phyloP scores from a whole-genome alignment of 148 eudicot genomes.

The Beta vulgaris region DNA sequence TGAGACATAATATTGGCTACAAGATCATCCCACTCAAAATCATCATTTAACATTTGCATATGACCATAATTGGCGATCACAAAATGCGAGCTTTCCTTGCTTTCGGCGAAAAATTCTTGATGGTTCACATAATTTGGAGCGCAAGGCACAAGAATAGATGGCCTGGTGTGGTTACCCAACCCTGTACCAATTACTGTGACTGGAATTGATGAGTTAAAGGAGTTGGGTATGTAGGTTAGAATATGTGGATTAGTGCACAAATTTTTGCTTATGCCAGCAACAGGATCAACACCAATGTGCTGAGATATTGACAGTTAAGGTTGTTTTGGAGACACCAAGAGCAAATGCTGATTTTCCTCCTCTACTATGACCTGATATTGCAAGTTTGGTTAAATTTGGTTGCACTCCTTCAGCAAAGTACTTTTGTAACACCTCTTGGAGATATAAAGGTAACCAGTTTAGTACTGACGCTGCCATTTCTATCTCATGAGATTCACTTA shows the following conservation, averaged over 20 bases:
- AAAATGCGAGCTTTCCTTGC: background rate
- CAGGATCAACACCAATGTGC: constrained; percentile 46
- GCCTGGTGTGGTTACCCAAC: background rate
- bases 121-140: constrained; percentile 3
- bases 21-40: background rate
- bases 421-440: constrained; percentile 18
- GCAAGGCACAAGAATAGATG: background rate
- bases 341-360: constrained; percentile 52
- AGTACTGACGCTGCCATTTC: constrained; percentile 22
- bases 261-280: constrained; percentile 28
- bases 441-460: constrained; percentile 34
- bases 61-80: background rate
- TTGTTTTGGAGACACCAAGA: constrained; percentile 11
- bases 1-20: background rate
- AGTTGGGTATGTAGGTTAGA: constrained; percentile 6
- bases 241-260: background rate
- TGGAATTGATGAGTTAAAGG: constrained; percentile 8
- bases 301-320: constrained; percentile 14
- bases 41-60: background rate
- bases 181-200: constrained; percentile 5
- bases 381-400: constrained; percentile 27
- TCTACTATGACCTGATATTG: constrained; percentile 48
- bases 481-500: constrained; percentile 14
- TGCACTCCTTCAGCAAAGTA: background rate
- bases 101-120: background rate